These are phyloP conservation scores for Verticillium klebahnii DNA, from an alignment of 2,329 filamentous ascomycete species.

Conservation along the genomic window DNA sequence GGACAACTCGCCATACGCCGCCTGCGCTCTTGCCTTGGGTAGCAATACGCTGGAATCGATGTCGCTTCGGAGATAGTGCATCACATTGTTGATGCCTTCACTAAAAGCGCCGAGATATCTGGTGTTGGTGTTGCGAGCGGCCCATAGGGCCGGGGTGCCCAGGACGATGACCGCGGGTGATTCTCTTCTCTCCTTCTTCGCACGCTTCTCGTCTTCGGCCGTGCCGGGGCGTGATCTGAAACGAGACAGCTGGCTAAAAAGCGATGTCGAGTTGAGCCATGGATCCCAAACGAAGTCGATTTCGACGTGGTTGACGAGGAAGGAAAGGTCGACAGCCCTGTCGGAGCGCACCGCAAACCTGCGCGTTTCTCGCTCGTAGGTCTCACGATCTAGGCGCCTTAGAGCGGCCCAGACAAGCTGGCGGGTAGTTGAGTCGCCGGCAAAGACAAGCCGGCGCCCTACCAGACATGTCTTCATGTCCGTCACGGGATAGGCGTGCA, in stretches of 20 bases:
- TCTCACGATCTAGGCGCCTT: slow-evolving; percentile 8
- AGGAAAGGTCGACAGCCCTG: slow-evolving; percentile 9
- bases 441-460: slow-evolving; percentile 49
- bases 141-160: slow-evolving; percentile 50
- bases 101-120: slow-evolving; percentile 40
- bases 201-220: slow-evolving; percentile 7
- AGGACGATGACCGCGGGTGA: slow-evolving; percentile 43
- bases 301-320: slow-evolving; percentile 8
- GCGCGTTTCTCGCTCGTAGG: slow-evolving; percentile 5
- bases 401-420: slow-evolving; percentile 53
- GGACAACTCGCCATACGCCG: slow-evolving; percentile 8
- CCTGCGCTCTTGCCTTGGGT: slow-evolving; percentile 1
- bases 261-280: slow-evolving; percentile 43
- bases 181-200: slow-evolving; percentile 5
- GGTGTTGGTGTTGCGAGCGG: slow-evolving; percentile 44
- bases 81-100: slow-evolving; percentile 38
- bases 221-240: slow-evolving; percentile 10
- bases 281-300: slow-evolving; percentile 54
- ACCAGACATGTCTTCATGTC: slow-evolving; percentile 49
- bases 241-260: slow-evolving; percentile 8
- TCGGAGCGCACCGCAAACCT: slow-evolving; percentile 8
- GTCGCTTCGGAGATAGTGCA: slow-evolving; percentile 26
- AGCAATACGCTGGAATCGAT: slow-evolving; percentile 16
- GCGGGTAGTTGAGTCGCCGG: slow-evolving; percentile 56
- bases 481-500: slow-evolving; percentile 48